Base-by-base conservation (phyloP, 2,329 filamentous ascomycete genomes). In the Amauroascus verrucosus region DNA sequence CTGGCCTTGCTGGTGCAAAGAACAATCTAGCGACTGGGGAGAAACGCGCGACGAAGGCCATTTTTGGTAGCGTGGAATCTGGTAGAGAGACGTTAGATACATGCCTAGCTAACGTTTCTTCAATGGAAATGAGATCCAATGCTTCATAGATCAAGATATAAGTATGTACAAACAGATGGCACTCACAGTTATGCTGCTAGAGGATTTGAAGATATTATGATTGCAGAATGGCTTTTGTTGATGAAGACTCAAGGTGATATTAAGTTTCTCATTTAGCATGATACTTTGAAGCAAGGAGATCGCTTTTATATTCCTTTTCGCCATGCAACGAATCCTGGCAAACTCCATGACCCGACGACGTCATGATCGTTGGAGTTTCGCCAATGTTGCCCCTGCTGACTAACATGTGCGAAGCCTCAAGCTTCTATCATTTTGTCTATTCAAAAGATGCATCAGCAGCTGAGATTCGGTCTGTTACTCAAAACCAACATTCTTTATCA, bases 21-120 rank as follows among this genome's bases (percentile, higher is more conserved):
- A 65, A 51, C 16, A 60, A 59, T 54, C 63, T 62, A 41, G 64
- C 56, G 48, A 64, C 41, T 32, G 65, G 63, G 56, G 64, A 56
- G 48, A 68, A 49, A 56, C 67, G 67, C 43, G 61, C 58, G 58
- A 70, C 58, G 57, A 66, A 68, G 45, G 68, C 68, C 68, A 71
- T 71, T 43, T 51, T 48, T 48, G 13, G 20, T 13, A 38, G 8
- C 11, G 16, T 38, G 4, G 32, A 7, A 32, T 38, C 46, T 48
- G 38, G 22, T 9, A 44, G 30, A 20, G 3, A 18, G 2, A 22
- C 16, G 48, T 30, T 51, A 48, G 46, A 37, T 28, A 26, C 38
- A 22, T 22, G 13, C 33, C 33, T 14, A 35, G 4, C 20, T 26
- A 26, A 16, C 9, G 18, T 41, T 13, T 13, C 5, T 24, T 41